phyloP scores from a whole-genome alignment of 2,329 filamentous ascomycete species.

The Aspergillus quadricinctus region DNA sequence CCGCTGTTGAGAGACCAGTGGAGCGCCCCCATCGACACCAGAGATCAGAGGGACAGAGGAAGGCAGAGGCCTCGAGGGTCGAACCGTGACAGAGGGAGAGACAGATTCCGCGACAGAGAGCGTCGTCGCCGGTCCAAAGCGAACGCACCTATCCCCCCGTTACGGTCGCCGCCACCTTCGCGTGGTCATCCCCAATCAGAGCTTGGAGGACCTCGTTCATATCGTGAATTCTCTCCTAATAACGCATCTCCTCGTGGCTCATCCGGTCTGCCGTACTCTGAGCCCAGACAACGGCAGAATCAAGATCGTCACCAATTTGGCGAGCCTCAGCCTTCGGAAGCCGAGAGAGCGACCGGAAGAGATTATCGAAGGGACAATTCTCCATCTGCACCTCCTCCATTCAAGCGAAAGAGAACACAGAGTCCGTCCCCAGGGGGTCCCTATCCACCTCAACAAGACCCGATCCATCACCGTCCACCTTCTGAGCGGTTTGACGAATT shows the following conservation, averaged over 20 bases:
- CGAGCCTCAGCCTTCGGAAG: conserved; percentile 17
- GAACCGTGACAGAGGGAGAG: conserved; percentile 33
- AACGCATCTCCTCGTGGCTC: conserved; percentile 24
- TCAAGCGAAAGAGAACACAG: conserved; percentile 39
- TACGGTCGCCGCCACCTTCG: conserved; percentile 35
- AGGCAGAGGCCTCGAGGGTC: conserved; percentile 41
- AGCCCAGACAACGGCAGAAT: conserved; percentile 18
- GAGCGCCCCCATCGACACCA: conserved; percentile 42
- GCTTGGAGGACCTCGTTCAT: conserved; percentile 26
- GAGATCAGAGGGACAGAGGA: conserved; percentile 34
- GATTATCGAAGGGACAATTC: conserved; percentile 28
- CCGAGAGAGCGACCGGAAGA: conserved; percentile 17
- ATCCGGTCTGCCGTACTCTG: conserved; percentile 20
- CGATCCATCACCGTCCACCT: conserved; percentile 17
- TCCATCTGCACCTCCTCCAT: conserved; percentile 26
- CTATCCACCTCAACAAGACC: conserved; percentile 22
- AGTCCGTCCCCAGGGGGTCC: conserved; percentile 36
- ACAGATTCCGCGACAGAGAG: conserved; percentile 39
- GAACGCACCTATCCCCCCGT: conserved; percentile 38
- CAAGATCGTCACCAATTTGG: conserved; percentile 18
- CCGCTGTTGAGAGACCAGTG: conserved; percentile 49
- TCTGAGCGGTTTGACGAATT: conserved; percentile 32
- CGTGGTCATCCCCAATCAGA: conserved; percentile 27
- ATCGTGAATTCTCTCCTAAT: conserved; percentile 26
- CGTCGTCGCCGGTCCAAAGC: conserved; percentile 30